Conservation (phyloP, 192 early-diverging fungal species). For the Backusella luteola region DNA sequence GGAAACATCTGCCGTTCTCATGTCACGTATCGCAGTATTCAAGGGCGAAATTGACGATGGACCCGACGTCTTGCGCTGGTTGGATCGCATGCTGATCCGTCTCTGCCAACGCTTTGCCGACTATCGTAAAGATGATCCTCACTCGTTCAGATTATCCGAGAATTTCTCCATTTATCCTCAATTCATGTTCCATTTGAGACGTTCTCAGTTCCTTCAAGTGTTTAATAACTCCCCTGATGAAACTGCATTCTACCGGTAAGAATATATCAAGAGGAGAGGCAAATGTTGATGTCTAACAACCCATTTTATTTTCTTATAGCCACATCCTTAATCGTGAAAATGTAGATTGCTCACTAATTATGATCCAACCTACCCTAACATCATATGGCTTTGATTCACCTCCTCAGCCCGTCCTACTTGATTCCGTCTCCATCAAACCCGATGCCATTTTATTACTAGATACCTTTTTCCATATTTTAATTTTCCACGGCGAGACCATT, state of each 20-base stretch:
- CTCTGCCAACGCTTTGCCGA: constrained; percentile 97
- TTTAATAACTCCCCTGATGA: constrained; percentile 99
- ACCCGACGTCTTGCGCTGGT: constrained; percentile 94
- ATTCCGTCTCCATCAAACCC: constrained; percentile 97
- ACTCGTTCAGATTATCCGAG: constrained; percentile 83
- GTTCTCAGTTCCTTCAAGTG: constrained; percentile 96
- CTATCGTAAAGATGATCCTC: constrained; percentile 93
- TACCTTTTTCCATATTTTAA: constrained; percentile 98
- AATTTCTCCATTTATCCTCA: constrained; percentile 99
- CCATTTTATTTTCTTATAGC: constrained; percentile 38
- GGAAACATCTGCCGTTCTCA: constrained; percentile 95
- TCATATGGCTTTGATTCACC: constrained; percentile 85
- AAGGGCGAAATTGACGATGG: constrained; percentile 98
- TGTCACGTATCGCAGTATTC: constrained; percentile 95
- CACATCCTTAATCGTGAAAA: constrained; percentile 95
- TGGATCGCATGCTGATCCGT: constrained; percentile 98
- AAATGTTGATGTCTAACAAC: neutral
- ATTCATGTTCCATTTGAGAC: constrained; percentile 98
- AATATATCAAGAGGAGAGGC: neutral
- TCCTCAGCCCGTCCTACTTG: constrained; percentile 89
- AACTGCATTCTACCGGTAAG: constrained; percentile 83
- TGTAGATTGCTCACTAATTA: constrained; percentile 95
- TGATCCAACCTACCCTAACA: constrained; percentile 98
- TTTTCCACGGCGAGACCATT: constrained; percentile 98
- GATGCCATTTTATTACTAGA: constrained; percentile 92